A percentile compares a stretch with the other conserved stretches of the same genome.
Conservation (phyloP, 305 asterid species). For the Rubia peregrina region DNA sequence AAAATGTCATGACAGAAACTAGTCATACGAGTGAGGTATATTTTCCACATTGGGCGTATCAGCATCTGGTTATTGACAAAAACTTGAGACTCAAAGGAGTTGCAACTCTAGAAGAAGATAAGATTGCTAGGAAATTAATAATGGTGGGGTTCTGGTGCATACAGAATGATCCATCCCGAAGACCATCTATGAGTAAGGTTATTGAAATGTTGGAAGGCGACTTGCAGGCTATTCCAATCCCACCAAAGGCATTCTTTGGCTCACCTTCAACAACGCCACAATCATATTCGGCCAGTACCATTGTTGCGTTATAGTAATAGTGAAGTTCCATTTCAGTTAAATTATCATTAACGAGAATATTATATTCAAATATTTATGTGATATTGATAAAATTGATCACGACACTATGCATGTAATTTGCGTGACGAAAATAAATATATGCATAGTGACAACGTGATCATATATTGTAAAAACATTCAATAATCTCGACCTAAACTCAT, state of each 20-base stretch:
- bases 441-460: no score
- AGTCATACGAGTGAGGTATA: constrained; percentile 19
- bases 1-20: background rate
- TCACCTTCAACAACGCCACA: constrained; percentile 14
- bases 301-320: background rate
- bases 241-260: constrained; percentile 16
- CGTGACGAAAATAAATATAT: no score
- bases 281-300: constrained; percentile 15
- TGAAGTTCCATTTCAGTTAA: background rate
- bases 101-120: constrained; percentile 7
- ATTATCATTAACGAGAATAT: no score
- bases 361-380: no score
- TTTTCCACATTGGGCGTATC: constrained; percentile 31
- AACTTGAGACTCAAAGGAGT: background rate
- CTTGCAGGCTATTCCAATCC: background rate
- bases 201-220: constrained; percentile 25
- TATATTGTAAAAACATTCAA: no score
- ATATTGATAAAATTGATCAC: no score
- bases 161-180: constrained; percentile 12
- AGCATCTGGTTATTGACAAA: background rate
- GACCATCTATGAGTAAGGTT: constrained; percentile 21
- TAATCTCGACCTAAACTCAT: no score
- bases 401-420: no score
- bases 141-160: constrained; percentile 26
- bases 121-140: constrained; percentile 15